These are phyloP conservation scores for Cryptococcus amylolentus DNA, from an alignment of 1,284 basidiomycete species.

Conservation along the genomic window DNA sequence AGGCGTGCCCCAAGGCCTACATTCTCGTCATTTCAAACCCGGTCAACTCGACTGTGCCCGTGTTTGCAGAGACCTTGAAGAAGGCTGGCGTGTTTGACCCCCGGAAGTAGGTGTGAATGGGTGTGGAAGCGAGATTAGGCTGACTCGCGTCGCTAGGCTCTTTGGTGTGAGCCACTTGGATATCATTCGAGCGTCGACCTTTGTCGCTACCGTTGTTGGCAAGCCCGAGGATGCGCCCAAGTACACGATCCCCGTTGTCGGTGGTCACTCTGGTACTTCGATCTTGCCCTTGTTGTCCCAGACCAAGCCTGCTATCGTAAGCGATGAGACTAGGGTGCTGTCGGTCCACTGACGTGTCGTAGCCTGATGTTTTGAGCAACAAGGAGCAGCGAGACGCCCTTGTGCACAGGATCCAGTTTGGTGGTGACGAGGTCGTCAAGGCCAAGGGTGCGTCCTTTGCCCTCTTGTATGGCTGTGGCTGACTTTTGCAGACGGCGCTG, in stretches of 20 bases:
- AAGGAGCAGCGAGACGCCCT: constrained; percentile 62
- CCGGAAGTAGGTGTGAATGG: constrained; percentile 49
- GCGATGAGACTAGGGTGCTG: not conserved
- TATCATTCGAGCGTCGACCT: constrained; percentile 90
- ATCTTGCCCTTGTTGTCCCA: constrained; percentile 95
- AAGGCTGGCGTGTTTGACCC: constrained; percentile 94
- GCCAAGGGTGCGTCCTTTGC: constrained; percentile 39
- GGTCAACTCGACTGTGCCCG: constrained; percentile 84
- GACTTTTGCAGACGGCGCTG: constrained; percentile 79
- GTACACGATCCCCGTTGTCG: constrained; percentile 79
- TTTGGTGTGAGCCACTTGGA: constrained; percentile 94
- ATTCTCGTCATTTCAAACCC: constrained; percentile 94
- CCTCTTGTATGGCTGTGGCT: constrained; percentile 46
- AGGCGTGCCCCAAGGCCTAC: constrained; percentile 83
- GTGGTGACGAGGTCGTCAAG: constrained; percentile 71
- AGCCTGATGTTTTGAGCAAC: constrained; percentile 51
- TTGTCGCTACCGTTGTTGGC: constrained; percentile 73
- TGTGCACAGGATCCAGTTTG: constrained; percentile 74
- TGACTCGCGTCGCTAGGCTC: constrained; percentile 32
- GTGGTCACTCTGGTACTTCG: constrained; percentile 93
- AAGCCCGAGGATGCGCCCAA: constrained; percentile 60
- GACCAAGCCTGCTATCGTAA: constrained; percentile 51
- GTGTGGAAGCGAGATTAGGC: not conserved
- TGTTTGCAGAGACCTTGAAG: constrained; percentile 88
- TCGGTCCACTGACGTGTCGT: constrained; percentile 10